Base-by-base conservation (phyloP, 2,329 filamentous ascomycete genomes). In the Stagonosporopsis vannaccii region DNA sequence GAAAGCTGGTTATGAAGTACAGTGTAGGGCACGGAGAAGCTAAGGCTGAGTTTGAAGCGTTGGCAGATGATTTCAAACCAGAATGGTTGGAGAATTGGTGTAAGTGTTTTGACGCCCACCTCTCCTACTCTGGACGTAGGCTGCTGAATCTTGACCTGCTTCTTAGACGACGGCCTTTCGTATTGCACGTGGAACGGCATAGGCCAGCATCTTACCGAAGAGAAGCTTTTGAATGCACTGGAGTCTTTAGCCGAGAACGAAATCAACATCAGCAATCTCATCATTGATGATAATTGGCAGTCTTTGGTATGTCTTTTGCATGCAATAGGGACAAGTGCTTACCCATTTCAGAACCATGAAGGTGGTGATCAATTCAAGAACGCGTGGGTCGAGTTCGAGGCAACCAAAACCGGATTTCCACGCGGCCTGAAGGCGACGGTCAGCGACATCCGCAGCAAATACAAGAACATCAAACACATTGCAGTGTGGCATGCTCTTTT, bases 111-210 rank as follows among this genome's bases (percentile, higher is more conserved):
- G 11, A 35, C 3, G 4, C 13, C 17, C n/a, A 13, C n/a, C 15
- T 22, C 17, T 41, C 15, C 9, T 20, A 25, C 2, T 19, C n/a
- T 30, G 20, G 4, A 20, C 4, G 22, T 17, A 9, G 20, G n/a
- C 17, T n/a, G 30, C 44, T 44, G 12, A 37, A 5, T n/a, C 13
- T 6, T 26, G 17, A 40, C 9, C n/a, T 23, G 15, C 12, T 28
- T 5, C 2, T 6, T 20, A 66, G 63, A 93, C 70, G 95, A 98
- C 73, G 92, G 92, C 0, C 80, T 99, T 33, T 91, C 92, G 0
- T 99, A 95, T 72, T 99, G 95, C 73, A 99, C 95, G 0, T 99
- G 95, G 95, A 99, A 98, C 70, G 90, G 88, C 0, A 81, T 99
- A 0, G 95, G 95, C 0, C 91, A 96, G 67, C 80, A 88, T 40